phyloP scores from a whole-genome alignment of 805 yeast genomes.

The Ascoidea rubescens region DNA sequence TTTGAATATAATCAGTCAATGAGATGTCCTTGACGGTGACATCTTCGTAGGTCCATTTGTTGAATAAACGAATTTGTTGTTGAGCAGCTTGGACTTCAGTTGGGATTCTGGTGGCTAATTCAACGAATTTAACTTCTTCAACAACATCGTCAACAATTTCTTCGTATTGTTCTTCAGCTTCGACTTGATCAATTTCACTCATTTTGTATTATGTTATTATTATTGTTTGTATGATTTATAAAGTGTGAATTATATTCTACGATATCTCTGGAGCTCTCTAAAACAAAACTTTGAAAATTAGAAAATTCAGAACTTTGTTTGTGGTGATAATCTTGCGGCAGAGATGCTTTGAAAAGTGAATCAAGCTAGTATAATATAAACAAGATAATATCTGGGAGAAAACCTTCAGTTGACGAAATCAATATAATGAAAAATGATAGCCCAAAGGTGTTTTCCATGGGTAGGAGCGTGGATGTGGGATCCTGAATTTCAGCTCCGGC shows the following conservation, averaged over 20 bases:
- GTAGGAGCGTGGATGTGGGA: too few relatives aligned
- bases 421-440: too few relatives aligned
- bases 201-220: slow-evolving; percentile 27
- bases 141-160: slow-evolving; percentile 56
- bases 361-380: too few relatives aligned
- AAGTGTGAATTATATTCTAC: too few relatives aligned
- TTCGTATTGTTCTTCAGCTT: slow-evolving; percentile 27
- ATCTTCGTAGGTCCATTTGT: slow-evolving; percentile 99
- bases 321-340: too few relatives aligned
- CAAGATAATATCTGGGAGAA: too few relatives aligned
- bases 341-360: too few relatives aligned
- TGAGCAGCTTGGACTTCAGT: slow-evolving; percentile 93
- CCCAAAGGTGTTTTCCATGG: too few relatives aligned
- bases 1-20: slow-evolving; percentile 94
- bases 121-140: slow-evolving; percentile 72
- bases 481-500: too few relatives aligned
- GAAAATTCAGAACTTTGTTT: too few relatives aligned
- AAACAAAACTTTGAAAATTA: too few relatives aligned
- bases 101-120: slow-evolving; percentile 93
- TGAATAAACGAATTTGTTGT: slow-evolving; percentile 93
- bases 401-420: too few relatives aligned
- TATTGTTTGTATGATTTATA: background rate
- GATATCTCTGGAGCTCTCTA: background rate
- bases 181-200: slow-evolving; percentile 66
- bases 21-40: slow-evolving; percentile 97